Base-by-base conservation (phyloP, 2,329 filamentous ascomycete genomes). In the Alternaria incomplexa region DNA sequence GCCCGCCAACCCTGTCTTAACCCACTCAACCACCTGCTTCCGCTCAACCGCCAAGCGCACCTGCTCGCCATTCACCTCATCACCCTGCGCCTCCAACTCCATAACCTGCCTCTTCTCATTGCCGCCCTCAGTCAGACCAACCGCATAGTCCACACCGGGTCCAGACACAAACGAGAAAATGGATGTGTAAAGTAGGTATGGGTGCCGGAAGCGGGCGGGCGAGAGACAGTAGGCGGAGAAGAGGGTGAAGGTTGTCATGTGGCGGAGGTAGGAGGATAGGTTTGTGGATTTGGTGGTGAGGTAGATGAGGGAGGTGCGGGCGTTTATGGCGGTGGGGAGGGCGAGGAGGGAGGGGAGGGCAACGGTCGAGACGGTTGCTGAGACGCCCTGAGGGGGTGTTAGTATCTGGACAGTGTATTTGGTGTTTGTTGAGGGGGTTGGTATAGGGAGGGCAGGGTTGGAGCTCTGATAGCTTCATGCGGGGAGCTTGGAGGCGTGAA, bases 171-270 rank as follows among this genome's bases (percentile, higher is more conserved):
- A 83, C 46, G 89, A 87, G 61, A 93, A 86, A 25, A 93, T 81
- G 3, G 90, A 89, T 13, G 93, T 93, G 89, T 96, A 97, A 62
- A 97, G 81, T 25, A 97, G 89, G 78, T 97, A 98, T 0, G 95
- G 95, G 78, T 98, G 95, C 77, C 91, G 89, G 70, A 88, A 86
- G 59, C 89, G 87, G 25, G 88, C 86, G 0, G 93, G 91, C 3
- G 93, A 95, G 68, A 96, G 83, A 47, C 86, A 79, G 81, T 91
- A 97, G 66, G 93, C 92, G 68, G 95, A 86, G 70, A 93, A 83
- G 74, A 97, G 89, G 28, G 92, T 89, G 56, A 87, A 83, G 57
- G 89, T 87, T 56, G 93, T 89, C 70, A 96, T 81, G 68, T 88
- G 84, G 58, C 90, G 85, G 63, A 92, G 84, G 71, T 93, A 91